phyloP scores from a whole-genome alignment of 2,329 filamentous ascomycete genomes.

The Orbilia javanica region DNA sequence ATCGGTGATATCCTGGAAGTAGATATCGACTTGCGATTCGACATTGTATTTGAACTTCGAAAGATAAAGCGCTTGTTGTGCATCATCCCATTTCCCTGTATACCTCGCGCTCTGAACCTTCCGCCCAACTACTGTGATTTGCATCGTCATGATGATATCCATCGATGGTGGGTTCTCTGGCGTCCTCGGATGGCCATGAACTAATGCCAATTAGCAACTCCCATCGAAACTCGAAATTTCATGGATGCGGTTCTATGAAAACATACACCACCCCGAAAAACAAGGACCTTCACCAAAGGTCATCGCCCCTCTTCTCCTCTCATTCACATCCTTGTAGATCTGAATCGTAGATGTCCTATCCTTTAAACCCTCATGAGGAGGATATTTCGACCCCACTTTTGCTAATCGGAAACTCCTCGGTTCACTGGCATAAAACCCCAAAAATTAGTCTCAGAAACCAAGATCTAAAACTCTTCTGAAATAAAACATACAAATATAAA shows the following conservation, averaged over 20 bases:
- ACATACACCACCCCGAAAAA: conserved; percentile 57
- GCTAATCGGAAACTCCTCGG: conserved; percentile 50
- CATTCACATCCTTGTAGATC: conserved; percentile 55
- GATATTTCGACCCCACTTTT: conserved; percentile 34
- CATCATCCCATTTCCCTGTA: conserved; percentile 37
- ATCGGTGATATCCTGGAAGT: conserved; percentile 56
- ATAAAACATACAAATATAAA: conserved; percentile 47
- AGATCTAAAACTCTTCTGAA: background rate
- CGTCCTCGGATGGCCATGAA: conserved; percentile 49
- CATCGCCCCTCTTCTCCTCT: conserved; percentile 42
- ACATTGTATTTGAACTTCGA: conserved; percentile 55
- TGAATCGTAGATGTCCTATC: conserved; percentile 46
- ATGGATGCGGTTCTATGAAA: background rate
- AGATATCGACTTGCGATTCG: conserved; percentile 49
- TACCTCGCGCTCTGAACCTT: conserved; percentile 51
- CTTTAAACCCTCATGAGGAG: conserved; percentile 53
- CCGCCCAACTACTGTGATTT: conserved; percentile 50
- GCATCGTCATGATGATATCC: conserved; percentile 57
- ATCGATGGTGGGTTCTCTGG: conserved; percentile 45
- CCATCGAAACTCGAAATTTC: background rate
- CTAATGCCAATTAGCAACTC: conserved; percentile 23
- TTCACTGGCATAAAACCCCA: conserved; percentile 32
- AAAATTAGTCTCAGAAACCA: conserved; percentile 9
- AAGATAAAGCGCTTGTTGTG: conserved; percentile 42
- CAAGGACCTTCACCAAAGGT: conserved; percentile 45